Evolutionary conservation across 768 basidiomycete genomes (phyloP).

Genomic region (Rhizopogon sp.): DNA sequence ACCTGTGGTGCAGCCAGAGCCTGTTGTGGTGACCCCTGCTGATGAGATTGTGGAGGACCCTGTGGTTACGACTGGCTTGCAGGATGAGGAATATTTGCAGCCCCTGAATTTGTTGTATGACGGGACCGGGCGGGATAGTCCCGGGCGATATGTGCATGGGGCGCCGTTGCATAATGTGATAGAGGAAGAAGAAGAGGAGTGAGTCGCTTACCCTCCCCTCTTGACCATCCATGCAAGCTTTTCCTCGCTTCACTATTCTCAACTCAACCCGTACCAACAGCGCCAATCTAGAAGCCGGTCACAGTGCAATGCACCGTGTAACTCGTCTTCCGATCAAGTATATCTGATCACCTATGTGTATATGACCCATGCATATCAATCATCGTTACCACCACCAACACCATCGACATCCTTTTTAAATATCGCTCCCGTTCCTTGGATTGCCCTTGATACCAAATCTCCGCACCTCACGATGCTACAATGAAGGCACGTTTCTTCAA

Average conservation of each 20-base stretch:
- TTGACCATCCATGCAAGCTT: not conserved
- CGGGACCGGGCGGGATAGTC: constrained; percentile 58
- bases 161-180: constrained; percentile 83
- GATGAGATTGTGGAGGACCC: constrained; percentile 25
- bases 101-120: constrained; percentile 30
- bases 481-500: not conserved
- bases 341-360: not conserved
- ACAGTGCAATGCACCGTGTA: not conserved
- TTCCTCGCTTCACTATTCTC: not conserved
- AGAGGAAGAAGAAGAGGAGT: constrained; percentile 75
- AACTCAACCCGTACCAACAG: not conserved
- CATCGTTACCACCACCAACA: not conserved
- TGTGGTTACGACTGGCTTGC: not conserved
- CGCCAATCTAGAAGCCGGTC: not conserved
- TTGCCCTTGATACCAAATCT: constrained; percentile 4
- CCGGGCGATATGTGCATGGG: constrained; percentile 74
- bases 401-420: constrained; percentile 3
- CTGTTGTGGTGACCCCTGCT: constrained; percentile 11
- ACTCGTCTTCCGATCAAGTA: not conserved
- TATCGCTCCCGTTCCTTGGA: not conserved
- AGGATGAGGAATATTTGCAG: constrained; percentile 18
- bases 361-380: not conserved
- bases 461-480: not conserved
- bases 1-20: not conserved
- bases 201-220: not conserved